Evolutionary conservation across 805 yeast genomes (phyloP), one percentile per base, ranked within the genome.

Genomic region (Candida ulmi): DNA sequence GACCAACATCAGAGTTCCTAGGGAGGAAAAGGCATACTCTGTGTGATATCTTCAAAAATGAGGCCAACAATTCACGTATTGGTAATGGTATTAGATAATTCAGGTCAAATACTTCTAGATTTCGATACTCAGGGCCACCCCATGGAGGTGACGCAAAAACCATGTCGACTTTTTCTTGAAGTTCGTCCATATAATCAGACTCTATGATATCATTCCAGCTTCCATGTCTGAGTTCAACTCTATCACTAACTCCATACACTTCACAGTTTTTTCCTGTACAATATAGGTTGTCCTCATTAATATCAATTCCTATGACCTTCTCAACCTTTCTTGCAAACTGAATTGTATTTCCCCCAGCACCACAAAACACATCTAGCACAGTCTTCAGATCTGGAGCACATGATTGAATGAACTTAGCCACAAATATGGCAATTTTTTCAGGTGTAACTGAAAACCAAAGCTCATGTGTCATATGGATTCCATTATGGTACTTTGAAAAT

Each of bases 371-470:
- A 52, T 88, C 96, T 12, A 83, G 56, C 0, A 80, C 61, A 3
- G 62, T 66, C 5, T 46, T 47, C 2, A 76, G 70, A 0, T 69
- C 53, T 0, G 80, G 86, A 17, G 76, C 55, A 41, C 80, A 69
- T 13, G 72, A 68, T 37, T 64, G 58, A 15, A 80, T 60, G 41
- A 76, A 70, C 39, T 71, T 67, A 0, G 88, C 83, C 0, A 72
- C 60, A 49, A 76, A 78, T 6, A 63, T 60, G 1, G 96, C 93
- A 1, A 85, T 63, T 2, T 58, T 51, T 52, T 90, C 97, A 0
- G 95, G 90, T 0, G 98, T 90, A 5, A 88, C 95, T 40, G 91
- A 81, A 58, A 70, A 90, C 93, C 95, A 85, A 37, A 88, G 68
- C 54, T 83, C 93, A 13, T 74, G 65, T 1, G 83, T 82, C 65